Conservation (phyloP, 495 filamentous ascomycete genomes). For the Penicillium bovifimosum region DNA sequence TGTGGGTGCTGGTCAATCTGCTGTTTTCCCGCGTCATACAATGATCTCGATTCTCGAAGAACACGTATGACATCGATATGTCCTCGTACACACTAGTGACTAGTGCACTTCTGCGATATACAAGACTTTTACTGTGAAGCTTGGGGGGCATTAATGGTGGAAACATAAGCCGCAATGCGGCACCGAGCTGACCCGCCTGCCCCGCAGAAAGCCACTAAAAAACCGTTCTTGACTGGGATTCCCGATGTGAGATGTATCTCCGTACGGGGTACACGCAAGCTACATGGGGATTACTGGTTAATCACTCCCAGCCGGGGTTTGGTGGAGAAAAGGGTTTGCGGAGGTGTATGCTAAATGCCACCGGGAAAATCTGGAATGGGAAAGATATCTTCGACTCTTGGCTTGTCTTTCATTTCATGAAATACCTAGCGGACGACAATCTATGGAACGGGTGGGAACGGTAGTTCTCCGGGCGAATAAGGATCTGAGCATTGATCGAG, state of each 20-base stretch:
- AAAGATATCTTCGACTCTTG: neutral
- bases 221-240: neutral
- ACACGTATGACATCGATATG: too few species aligned
- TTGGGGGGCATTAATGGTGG: too few species aligned
- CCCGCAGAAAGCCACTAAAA: slow-evolving; percentile 3
- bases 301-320: neutral
- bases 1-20: too few species aligned
- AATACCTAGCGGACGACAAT: neutral
- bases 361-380: neutral
- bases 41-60: too few species aligned
- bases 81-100: too few species aligned
- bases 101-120: too few species aligned
- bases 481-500: slow-evolving; percentile 3
- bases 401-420: neutral
- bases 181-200: neutral
- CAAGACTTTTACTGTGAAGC: too few species aligned
- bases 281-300: neutral
- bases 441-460: slow-evolving; percentile 17
- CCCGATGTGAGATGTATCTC: too few species aligned
- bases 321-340: neutral
- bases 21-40: too few species aligned
- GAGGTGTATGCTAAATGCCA: neutral
- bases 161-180: neutral
- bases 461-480: slow-evolving; percentile 11
- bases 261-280: too few species aligned